Percentiles rank a stretch among this genome's conserved stretches.
Evolutionary conservation across 2,329 filamentous ascomycete species (phyloP).

Genomic region (Paracoccidioides brasiliensis): DNA sequence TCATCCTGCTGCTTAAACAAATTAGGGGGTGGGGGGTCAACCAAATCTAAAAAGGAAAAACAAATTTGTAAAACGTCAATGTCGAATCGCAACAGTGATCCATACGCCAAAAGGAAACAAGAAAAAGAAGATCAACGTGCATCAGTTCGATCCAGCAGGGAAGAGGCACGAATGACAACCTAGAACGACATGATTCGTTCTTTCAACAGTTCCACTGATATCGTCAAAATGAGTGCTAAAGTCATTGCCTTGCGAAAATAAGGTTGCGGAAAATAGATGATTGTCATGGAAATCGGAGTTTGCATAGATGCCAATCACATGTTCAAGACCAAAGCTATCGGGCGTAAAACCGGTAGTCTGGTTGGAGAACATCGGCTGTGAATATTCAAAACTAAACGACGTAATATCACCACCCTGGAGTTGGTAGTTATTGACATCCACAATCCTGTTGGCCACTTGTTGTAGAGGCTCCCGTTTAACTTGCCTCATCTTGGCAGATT

Average conservation of each 20-base stretch:
- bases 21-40: neutral
- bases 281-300: slow-evolving; percentile 13
- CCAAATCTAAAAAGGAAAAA: neutral
- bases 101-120: slow-evolving; percentile 2
- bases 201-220: slow-evolving; percentile 4
- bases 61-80: neutral
- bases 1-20: neutral
- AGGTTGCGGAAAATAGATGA: slow-evolving; percentile 3
- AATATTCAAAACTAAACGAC: slow-evolving; percentile 1
- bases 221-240: slow-evolving; percentile 8
- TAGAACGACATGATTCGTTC: slow-evolving; percentile 5
- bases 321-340: slow-evolving; percentile 13
- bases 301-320: slow-evolving; percentile 21
- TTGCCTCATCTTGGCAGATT: slow-evolving; percentile 21
- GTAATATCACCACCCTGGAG: slow-evolving; percentile 1
- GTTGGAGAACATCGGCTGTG: neutral
- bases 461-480: slow-evolving; percentile 15
- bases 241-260: slow-evolving; percentile 6
- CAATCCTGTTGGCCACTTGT: neutral
- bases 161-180: slow-evolving; percentile 3
- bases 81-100: neutral
- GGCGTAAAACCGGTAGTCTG: neutral
- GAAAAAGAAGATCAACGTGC: neutral
- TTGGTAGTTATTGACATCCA: neutral
- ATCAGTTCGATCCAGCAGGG: neutral